Percentiles rank a stretch among this genome's conserved stretches.
These are phyloP conservation scores for Secale cereale DNA, from an alignment of 176 grass and related monocot species.

Conservation along the genomic window DNA sequence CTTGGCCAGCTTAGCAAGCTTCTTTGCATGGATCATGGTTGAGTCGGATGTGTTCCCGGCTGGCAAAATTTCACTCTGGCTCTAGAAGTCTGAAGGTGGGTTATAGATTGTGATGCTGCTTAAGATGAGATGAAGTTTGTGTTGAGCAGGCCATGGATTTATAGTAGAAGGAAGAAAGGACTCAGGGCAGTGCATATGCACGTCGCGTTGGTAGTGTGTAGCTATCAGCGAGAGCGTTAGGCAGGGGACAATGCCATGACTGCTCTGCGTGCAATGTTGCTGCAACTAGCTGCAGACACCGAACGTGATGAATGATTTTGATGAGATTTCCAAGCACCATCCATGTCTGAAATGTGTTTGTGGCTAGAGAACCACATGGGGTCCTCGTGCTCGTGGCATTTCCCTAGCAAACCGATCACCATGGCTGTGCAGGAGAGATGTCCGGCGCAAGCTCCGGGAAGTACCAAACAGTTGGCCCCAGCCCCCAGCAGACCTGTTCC, in stretches of 20 bases:
- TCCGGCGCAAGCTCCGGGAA: background rate
- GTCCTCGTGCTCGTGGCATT: background rate
- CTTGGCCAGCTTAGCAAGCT: constrained; percentile 34
- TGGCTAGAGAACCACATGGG: background rate
- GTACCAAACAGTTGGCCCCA: background rate
- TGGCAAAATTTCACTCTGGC: background rate
- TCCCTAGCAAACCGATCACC: background rate
- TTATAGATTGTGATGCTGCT: background rate
- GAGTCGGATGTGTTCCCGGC: background rate
- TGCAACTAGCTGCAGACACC: background rate
- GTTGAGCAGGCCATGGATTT: constrained; percentile 6
- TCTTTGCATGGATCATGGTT: constrained; percentile 41
- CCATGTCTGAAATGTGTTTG: background rate
- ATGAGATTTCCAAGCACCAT: background rate
- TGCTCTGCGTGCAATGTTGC: constrained; percentile 17
- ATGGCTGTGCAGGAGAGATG: background rate
- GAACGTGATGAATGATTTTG: background rate
- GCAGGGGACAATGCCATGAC: constrained; percentile 36
- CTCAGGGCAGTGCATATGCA: background rate
- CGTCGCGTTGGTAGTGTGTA: background rate
- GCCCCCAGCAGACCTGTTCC: background rate
- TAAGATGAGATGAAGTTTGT: constrained; percentile 16
- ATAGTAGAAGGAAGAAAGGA: constrained; percentile 2
- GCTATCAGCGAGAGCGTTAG: background rate
- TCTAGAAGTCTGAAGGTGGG: background rate